Base-by-base conservation (phyloP, 148 eudicot genomes). In the Rhododendron simsii region DNA sequence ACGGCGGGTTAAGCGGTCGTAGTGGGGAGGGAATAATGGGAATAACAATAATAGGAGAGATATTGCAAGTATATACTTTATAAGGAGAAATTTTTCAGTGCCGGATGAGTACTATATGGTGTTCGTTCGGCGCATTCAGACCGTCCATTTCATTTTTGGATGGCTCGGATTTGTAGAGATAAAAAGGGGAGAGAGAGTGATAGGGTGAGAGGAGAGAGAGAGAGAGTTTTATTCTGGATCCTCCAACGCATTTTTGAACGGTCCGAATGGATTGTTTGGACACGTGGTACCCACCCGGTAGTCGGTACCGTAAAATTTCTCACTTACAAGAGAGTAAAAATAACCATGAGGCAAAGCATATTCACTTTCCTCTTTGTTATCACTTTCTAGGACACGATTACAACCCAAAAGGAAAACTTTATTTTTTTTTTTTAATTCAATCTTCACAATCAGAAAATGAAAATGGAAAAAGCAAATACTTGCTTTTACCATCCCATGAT, bases 331-430 rank as follows among this genome's bases (percentile, higher is more conserved):
- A 82, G 39, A 81, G 59, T 48, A 86, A 59, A 59, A 59, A 59
- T 81, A 89, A 86, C 89, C 76, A 82, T 80, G 79, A 74, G 84
- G 76, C 21, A 89, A 47, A 87, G 81, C 88, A 88, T 88, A 86
- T 84, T 83, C 87, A 86, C 88, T 89, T 88, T 87, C 85, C 85
- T 90, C 92, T 87, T 80, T 91, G 90, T 88, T 90, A 87, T 91
- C 89, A 87, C 92, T 90, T 89, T 90, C 87, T 57, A 90, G 76
- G 87, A 85, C 91, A 90, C 89, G 77, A 86, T 90, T 87, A 86
- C 85, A 84, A 16, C 71, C 30, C 30, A 15, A 35, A 73, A 35
- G 2, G 2, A 3, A 13, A 26, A 78, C 3, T 13, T 53, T 53
- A n/a, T 53, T 13, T 53, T 51, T 14, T 53, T 51, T 15, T 53